These are phyloP conservation scores for Halophytophthora batemanensis DNA, from an alignment of 352 stramenopile species.

Conservation along the genomic window DNA sequence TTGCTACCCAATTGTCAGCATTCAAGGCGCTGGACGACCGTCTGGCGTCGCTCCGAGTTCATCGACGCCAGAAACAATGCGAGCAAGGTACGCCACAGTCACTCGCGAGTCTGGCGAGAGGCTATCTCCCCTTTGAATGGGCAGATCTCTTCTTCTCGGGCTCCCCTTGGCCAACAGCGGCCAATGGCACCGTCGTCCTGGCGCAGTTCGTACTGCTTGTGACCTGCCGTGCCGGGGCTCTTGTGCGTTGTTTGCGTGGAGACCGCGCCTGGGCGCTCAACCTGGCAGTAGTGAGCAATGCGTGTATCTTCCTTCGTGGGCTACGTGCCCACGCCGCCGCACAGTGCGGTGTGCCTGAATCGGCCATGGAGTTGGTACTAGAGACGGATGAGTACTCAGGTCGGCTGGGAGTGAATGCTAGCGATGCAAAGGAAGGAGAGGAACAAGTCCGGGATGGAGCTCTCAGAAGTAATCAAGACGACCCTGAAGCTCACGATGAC, in stretches of 20 bases:
- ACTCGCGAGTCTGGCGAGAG: slow-evolving; percentile 10
- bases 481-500: slow-evolving; percentile 2
- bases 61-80: background rate
- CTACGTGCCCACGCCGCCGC: slow-evolving; percentile 9
- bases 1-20: slow-evolving; percentile 9
- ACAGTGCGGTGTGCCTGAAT: background rate
- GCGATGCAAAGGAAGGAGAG: slow-evolving; percentile 6
- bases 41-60: background rate
- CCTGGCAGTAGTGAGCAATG: slow-evolving; percentile 19
- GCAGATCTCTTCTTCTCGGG: slow-evolving; percentile 7
- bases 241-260: slow-evolving; percentile 25
- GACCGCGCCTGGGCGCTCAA: slow-evolving; percentile 19
- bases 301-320: slow-evolving; percentile 8
- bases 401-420: background rate
- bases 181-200: slow-evolving; percentile 10
- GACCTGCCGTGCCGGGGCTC: slow-evolving; percentile 17
- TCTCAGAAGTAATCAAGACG: no score
- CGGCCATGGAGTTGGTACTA: slow-evolving; percentile 11
- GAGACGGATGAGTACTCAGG: slow-evolving; percentile 14
- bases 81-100: slow-evolving; percentile 4
- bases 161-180: slow-evolving; percentile 7
- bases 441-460: no score
- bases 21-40: slow-evolving; percentile 10
- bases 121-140: slow-evolving; percentile 22
- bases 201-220: slow-evolving; percentile 21